Evolutionary conservation across 2,329 filamentous ascomycete genomes (phyloP).

Genomic region (Penicillium freii): DNA sequence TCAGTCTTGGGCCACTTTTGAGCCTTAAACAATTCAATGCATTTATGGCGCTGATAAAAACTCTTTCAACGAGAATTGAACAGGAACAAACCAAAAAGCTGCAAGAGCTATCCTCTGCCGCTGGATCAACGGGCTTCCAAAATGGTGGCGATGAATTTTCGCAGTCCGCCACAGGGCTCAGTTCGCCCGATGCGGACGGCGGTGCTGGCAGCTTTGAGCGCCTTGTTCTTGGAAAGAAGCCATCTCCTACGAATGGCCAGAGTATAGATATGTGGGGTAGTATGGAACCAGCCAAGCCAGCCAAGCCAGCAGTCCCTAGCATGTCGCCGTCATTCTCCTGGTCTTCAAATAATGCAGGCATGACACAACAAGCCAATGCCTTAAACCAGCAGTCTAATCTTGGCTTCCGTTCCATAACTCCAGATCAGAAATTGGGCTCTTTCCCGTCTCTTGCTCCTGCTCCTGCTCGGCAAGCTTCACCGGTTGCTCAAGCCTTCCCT

Average conservation of each 20-base stretch:
- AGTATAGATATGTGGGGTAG: constrained; percentile 35
- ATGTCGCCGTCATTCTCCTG: constrained; percentile 44
- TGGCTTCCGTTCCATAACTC: constrained; percentile 50
- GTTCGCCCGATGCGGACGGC: constrained; percentile 52
- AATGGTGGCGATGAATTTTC: constrained; percentile 29
- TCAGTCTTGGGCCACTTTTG: constrained; percentile 85
- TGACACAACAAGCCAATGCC: constrained; percentile 20
- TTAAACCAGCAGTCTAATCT: constrained; percentile 23
- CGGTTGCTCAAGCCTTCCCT: constrained; percentile 27
- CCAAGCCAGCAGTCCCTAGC: constrained; percentile 27
- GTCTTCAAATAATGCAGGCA: constrained; percentile 35
- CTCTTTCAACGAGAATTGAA: constrained; percentile 75
- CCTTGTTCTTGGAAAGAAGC: constrained; percentile 73
- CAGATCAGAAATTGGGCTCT: constrained; percentile 49
- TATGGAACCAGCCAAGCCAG: constrained; percentile 29
- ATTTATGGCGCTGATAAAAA: constrained; percentile 87
- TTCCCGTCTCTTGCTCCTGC: constrained; percentile 50
- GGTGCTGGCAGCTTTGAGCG: constrained; percentile 74
- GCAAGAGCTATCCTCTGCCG: constrained; percentile 71
- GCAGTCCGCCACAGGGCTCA: constrained; percentile 24
- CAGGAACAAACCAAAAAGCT: constrained; percentile 85
- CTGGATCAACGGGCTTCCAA: constrained; percentile 48
- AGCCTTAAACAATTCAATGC: constrained; percentile 82
- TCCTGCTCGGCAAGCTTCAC: constrained; percentile 39
- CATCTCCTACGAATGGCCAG: constrained; percentile 36